Base-by-base conservation (phyloP, 345 rosid species). In the Adansonia digitata region DNA sequence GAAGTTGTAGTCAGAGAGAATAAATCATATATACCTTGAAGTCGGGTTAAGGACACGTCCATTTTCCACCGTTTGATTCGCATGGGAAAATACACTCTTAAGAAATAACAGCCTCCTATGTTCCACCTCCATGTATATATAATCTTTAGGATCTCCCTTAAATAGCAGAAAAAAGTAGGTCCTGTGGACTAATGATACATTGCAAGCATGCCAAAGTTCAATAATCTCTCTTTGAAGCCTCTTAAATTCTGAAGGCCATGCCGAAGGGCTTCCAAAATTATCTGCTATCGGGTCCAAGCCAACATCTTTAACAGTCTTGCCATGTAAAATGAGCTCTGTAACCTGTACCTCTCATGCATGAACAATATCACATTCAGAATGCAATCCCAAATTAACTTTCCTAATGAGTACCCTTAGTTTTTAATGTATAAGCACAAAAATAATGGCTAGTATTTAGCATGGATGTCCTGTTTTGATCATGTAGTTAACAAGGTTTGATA, bases 81-180 rank as follows among this genome's bases (percentile, higher is more conserved):
- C 86, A 27, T 51, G 78, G 65, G 77, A 72, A 69, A 85, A 94
- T 7, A 85, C 79, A 57, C 87, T 84, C 85, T 80, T 89, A 5
- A 92, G 87, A 79, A 88, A 86, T 75, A 84, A 74, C 68, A 94
- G 80, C 77, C 97, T 85, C 75, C 92, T 87, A 73, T 81, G 87
- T 83, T 94, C 98, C 35, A 90, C 97, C 78, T 92, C 98, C 96
- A 92, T 81, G 84, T 92, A 92, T 78, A 91, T 82, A 10, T 88
- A 88, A 79, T 94, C 96, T 66, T 87, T 77, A 26, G 89, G 88
- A 81, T 91, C 94, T 48, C 98, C 98, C 76, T 89, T 89, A 75
- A 90, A 91, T 49, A 89, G 84, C 76, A 92, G 86, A 83, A 86
- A 93, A 84, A 93, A 93, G 90, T 95, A 91, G 83, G 92, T 87